phyloP scores from a whole-genome alignment of 176 grass and related monocot species.

The Lolium rigidum region DNA sequence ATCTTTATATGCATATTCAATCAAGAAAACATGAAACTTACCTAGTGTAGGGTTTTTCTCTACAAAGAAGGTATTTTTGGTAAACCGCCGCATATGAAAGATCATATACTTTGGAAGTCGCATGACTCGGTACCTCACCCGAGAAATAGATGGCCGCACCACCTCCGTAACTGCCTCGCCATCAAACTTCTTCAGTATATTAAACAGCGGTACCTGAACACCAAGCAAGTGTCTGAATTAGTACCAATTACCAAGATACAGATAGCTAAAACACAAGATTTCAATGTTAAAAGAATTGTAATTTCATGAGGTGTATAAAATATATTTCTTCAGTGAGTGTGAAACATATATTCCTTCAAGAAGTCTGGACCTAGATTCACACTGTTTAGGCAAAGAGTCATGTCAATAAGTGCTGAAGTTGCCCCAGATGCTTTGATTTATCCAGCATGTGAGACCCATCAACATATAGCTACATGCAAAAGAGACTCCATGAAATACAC shows the following conservation, averaged over 20 bases:
- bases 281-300: conserved; percentile 3
- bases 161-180: conserved; percentile 86
- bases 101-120: conserved; percentile 85
- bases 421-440: background rate
- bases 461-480: conserved; percentile 4
- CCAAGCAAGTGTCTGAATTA: background rate
- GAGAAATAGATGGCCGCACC: conserved; percentile 80
- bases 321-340: background rate
- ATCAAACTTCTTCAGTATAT: conserved; percentile 94
- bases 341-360: conserved; percentile 1
- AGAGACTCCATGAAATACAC: background rate
- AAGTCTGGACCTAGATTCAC: background rate
- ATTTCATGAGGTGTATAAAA: background rate
- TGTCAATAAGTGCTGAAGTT: background rate
- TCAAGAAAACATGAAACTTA: conserved; percentile 15
- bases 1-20: conserved; percentile 13
- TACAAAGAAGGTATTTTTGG: conserved; percentile 91
- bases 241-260: background rate
- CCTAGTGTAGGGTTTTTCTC: conserved; percentile 97
- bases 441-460: background rate
- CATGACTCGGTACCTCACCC: conserved; percentile 85
- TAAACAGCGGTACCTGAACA: conserved; percentile 80
- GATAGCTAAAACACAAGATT: conserved; percentile 11
- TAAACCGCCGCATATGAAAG: conserved; percentile 94
- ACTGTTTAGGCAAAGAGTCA: background rate